A percentile compares a stretch with the other conserved stretches of the same genome.
Evolutionary conservation across 2,329 filamentous ascomycete species (phyloP).

Genomic region (Pyricularia grisea): DNA sequence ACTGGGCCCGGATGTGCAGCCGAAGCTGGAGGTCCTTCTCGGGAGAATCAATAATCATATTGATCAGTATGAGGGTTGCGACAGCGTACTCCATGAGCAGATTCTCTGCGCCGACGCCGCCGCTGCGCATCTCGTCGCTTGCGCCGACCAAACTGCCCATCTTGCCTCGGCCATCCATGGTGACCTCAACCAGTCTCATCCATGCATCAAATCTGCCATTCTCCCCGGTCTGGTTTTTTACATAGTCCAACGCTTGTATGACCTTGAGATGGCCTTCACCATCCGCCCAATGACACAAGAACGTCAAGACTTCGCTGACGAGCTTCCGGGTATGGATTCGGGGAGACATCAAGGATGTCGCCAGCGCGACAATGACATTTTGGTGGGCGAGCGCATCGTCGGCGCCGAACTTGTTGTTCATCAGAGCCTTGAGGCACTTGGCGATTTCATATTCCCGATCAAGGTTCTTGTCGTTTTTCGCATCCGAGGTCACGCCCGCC

Average conservation of each 20-base stretch:
- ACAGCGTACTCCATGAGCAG: conserved; percentile 98
- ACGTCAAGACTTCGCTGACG: conserved; percentile 92
- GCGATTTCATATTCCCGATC: conserved; percentile 95
- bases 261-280: conserved; percentile 88
- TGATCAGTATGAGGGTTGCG: conserved; percentile 87
- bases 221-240: conserved; percentile 80
- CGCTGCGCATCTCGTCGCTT: conserved; percentile 90
- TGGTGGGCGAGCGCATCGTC: conserved; percentile 89
- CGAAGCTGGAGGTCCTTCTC: conserved; percentile 82
- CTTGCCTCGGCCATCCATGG: conserved; percentile 91
- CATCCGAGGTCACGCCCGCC: conserved; percentile 45
- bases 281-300: conserved; percentile 84
- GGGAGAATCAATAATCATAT: conserved; percentile 90
- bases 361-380: conserved; percentile 80
- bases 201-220: conserved; percentile 95
- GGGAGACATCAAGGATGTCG: conserved; percentile 77
- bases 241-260: conserved; percentile 82
- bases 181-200: conserved; percentile 98
- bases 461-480: conserved; percentile 62
- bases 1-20: conserved; percentile 91
- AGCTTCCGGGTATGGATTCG: conserved; percentile 87
- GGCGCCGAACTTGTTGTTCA: conserved; percentile 99
- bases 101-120: conserved; percentile 98
- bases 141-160: conserved; percentile 97
- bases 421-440: conserved; percentile 92